phyloP scores from a whole-genome alignment of 2,329 filamentous ascomycete species.

The Beauveria brongniartii region DNA sequence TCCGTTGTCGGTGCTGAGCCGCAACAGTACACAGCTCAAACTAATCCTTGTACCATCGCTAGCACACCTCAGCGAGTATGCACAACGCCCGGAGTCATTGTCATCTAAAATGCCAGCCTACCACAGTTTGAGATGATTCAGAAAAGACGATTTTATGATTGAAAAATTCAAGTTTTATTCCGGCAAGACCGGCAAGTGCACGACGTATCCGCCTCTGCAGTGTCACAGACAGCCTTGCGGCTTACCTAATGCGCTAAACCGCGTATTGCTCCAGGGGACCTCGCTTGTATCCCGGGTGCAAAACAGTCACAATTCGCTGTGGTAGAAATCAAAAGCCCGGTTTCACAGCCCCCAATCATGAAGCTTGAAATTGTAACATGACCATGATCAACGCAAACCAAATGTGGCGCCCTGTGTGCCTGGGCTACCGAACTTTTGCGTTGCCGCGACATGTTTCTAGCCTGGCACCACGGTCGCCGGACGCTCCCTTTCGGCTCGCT shows the following conservation, averaged over 20 bases:
- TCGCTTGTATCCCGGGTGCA: neutral
- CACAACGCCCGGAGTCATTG: no score
- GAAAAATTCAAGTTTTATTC: no score
- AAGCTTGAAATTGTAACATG: neutral
- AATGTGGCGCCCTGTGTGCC: neutral
- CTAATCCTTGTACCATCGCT: no score
- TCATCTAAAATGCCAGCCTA: no score
- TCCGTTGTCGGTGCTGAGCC: no score
- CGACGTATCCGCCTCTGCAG: no score
- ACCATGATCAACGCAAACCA: neutral
- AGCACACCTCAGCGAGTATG: no score
- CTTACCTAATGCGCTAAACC: neutral
- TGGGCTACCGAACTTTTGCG: neutral
- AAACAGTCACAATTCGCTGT: neutral
- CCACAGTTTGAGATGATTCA: no score
- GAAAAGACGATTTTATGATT: no score
- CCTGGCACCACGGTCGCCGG: slow-evolving; percentile 19
- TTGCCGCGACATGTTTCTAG: neutral
- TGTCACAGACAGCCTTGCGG: neutral
- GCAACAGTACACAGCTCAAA: no score
- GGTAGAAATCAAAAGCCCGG: neutral
- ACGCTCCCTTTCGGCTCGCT: slow-evolving; percentile 65
- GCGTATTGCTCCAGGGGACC: neutral
- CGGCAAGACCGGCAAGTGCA: no score
- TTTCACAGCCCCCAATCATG: neutral